Conservation (phyloP, 1,139 yeast species). For the Suhomyces chickasaworum region DNA sequence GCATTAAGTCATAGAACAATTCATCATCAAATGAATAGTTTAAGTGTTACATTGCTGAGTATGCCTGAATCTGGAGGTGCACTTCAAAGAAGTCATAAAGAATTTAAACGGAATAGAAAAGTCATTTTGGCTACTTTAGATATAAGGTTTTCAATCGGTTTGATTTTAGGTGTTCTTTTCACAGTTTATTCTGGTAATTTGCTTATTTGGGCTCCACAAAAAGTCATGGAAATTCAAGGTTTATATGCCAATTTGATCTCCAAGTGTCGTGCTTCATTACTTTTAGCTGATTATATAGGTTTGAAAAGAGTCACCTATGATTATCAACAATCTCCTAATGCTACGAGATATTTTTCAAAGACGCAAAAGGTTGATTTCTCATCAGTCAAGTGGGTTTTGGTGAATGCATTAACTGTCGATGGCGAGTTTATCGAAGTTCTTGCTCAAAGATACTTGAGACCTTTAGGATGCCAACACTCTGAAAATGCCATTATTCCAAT, state of each 20-base stretch:
- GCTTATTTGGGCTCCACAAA: constrained; percentile 77
- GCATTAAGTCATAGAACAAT: constrained; percentile 89
- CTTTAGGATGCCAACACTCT: constrained; percentile 81
- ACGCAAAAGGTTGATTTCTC: constrained; percentile 79
- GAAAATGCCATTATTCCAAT: constrained; percentile 85
- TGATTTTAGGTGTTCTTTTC: constrained; percentile 77
- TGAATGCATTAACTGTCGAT: constrained; percentile 89
- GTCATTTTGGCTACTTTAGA: constrained; percentile 75
- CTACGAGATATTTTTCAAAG: constrained; percentile 77
- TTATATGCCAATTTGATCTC: constrained; percentile 82
- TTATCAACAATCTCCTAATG: constrained; percentile 86
- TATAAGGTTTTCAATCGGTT: constrained; percentile 83
- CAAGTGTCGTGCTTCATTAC: constrained; percentile 66
- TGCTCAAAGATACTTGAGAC: constrained; percentile 89
- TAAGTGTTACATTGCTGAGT: constrained; percentile 68
- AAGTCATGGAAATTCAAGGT: constrained; percentile 79
- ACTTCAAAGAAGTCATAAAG: constrained; percentile 35
- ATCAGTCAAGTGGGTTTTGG: constrained; percentile 83
- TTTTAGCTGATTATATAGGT: constrained; percentile 87
- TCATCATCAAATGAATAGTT: constrained; percentile 81
- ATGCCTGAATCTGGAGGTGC: constrained; percentile 53
- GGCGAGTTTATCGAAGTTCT: constrained; percentile 90
- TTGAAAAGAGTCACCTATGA: constrained; percentile 90
- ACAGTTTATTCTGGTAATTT: constrained; percentile 85
- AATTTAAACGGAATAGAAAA: constrained; percentile 31